Base-by-base conservation (phyloP, 768 basidiomycete species). In the Coprinellus micaceus region DNA sequence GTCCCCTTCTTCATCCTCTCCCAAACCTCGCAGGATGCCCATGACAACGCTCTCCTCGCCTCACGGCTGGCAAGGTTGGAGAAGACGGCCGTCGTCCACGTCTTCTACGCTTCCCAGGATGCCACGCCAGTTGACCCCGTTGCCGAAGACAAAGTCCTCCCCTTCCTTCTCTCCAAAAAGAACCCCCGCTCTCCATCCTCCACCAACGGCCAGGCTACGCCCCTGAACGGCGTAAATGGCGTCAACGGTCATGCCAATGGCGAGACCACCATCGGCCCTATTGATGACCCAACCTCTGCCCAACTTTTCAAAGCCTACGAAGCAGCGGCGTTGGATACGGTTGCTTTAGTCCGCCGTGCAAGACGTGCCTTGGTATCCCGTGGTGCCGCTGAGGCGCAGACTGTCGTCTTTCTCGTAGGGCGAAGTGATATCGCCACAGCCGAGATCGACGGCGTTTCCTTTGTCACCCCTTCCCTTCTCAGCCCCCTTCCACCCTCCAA, bases 11-110 rank as follows among this genome's bases (percentile, higher is more conserved):
- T 94, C 66, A 63, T 98, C 49, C 77, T 95, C 64, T 95, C 93
- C 5, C 78, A 82, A 33, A 83, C 81, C 1, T 68, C 83, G 2
- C 89, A 93, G 67, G 82, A 94, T 65, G 91, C 94, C 3, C 89
- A 96, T 63, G 91, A 95, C 66, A 87, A 98, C 69, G 89, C 93
- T 22, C 74, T 98, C 33, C 80, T 98, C 17, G 92, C 93, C 13
- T 85, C 91, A 50, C 82, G 86, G 41, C 72, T 98, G 49, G 91
- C 96, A 0, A 79, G 79, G 36, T 69, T 78, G 6, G 83, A 89
- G 63, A 76, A 77, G 54, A 88, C 83, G 62, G 85, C 87, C 4
- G 91, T 96, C n/a, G 76, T 97, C 24, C 96, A 98, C 67, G 85
- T 81, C 13, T 97, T 94, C 71, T 85, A 88, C 63, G 65, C 75